Conservation (phyloP, 108 stramenopile genomes). For the Skeletonema costatum region DNA sequence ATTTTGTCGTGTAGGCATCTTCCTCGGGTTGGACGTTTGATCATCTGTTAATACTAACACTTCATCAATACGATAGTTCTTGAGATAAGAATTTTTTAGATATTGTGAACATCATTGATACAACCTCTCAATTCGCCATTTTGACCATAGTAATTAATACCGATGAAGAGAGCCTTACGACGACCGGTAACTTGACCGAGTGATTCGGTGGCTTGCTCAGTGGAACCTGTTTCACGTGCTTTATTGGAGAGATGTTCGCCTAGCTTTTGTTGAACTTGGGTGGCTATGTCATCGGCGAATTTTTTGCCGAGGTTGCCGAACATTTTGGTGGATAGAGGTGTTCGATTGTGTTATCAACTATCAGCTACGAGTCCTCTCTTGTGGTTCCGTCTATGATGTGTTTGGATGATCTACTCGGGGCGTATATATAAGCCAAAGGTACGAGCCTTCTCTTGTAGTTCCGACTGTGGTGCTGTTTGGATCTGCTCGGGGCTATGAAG, state of each 20-base stretch:
- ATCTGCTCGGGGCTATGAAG: no score
- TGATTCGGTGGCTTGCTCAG: slow-evolving; percentile 9
- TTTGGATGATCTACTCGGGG: no score
- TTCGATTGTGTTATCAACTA: no score
- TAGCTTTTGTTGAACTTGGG: not conserved
- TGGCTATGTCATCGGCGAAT: slow-evolving; percentile 10
- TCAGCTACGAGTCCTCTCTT: no score
- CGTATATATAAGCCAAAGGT: no score
- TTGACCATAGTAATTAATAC: slow-evolving; percentile 43
- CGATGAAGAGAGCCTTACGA: slow-evolving; percentile 31
- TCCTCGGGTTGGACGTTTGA: slow-evolving; percentile 1
- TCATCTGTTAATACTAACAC: slow-evolving; percentile 35
- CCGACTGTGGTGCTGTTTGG: no score
- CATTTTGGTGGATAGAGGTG: not conserved
- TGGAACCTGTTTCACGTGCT: not conserved
- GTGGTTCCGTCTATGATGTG: no score
- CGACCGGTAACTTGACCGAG: slow-evolving; percentile 7
- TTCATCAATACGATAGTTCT: slow-evolving; percentile 16
- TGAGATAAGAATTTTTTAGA: slow-evolving; percentile 27
- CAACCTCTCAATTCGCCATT: slow-evolving; percentile 38
- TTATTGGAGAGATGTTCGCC: slow-evolving; percentile 8
- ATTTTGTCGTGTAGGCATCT: slow-evolving; percentile 27
- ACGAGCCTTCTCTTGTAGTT: no score
- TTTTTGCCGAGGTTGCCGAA: slow-evolving; percentile 10
- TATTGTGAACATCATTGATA: slow-evolving; percentile 44